These are phyloP conservation scores for Termitomyces sp. DNA, from an alignment of 768 basidiomycete species.

Conservation along the genomic window DNA sequence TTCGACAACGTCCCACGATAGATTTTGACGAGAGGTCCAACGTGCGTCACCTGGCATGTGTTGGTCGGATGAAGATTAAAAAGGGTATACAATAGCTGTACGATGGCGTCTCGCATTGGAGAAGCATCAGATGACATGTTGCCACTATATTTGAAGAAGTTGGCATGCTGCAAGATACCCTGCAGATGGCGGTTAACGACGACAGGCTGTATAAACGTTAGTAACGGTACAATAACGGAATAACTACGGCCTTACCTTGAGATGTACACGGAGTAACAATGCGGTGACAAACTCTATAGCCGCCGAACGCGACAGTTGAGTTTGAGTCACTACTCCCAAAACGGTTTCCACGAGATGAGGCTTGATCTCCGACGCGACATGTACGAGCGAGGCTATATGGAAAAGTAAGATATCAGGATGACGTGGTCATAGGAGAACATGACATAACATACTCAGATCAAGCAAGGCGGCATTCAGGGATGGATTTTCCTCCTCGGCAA, in stretches of 20 bases:
- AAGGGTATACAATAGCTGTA: conserved; percentile 56
- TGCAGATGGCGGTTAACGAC: conserved; percentile 77
- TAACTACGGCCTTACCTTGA: conserved; percentile 54
- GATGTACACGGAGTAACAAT: conserved; percentile 34
- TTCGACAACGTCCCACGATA: conserved; percentile 72
- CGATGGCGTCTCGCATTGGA: conserved; percentile 41
- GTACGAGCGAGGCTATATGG: conserved; percentile 27
- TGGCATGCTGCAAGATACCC: conserved; percentile 64
- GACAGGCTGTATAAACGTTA: conserved; percentile 47
- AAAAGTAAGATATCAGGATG: conserved; percentile 6
- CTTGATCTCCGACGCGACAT: conserved; percentile 35
- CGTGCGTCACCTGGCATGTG: conserved; percentile 81
- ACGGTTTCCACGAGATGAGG: conserved; percentile 69
- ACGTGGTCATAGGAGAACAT: background rate
- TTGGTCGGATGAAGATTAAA: conserved; percentile 78
- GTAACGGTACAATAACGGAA: background rate
- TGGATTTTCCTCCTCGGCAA: conserved; percentile 31
- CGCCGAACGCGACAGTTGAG: conserved; percentile 42
- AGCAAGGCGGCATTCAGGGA: conserved; percentile 21
- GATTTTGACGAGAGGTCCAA: conserved; percentile 70
- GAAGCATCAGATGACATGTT: conserved; percentile 17
- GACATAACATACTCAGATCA: conserved; percentile 40
- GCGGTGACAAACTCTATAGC: conserved; percentile 42
- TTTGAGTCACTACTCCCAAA: conserved; percentile 58
- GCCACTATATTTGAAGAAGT: conserved; percentile 50